phyloP scores from a whole-genome alignment of 2,329 filamentous ascomycete genomes.

The Trichoderma sp. region DNA sequence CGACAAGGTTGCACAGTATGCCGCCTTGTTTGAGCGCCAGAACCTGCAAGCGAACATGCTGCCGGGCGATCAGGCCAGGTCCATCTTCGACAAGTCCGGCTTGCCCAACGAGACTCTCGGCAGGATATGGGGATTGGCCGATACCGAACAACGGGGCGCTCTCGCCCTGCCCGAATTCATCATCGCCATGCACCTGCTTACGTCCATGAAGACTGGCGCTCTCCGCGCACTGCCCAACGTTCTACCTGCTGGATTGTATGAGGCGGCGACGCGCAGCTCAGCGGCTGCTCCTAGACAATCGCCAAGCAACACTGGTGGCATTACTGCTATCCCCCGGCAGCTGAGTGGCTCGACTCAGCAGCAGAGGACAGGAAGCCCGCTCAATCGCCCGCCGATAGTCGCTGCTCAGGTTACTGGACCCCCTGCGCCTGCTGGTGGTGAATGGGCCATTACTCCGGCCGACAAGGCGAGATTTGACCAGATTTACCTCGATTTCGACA shows the following conservation, averaged over 20 bases:
- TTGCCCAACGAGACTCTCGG: conserved; percentile 87
- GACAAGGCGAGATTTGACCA: conserved; percentile 88
- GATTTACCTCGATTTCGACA: conserved; percentile 82
- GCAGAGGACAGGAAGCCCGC: conserved; percentile 60
- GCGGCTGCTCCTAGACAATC: conserved; percentile 47
- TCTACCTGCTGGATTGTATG: conserved; percentile 82
- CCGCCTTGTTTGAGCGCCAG: conserved; percentile 86
- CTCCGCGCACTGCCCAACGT: conserved; percentile 76
- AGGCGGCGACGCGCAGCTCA: conserved; percentile 75
- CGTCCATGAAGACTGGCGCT: conserved; percentile 81
- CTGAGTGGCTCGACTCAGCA: conserved; percentile 69
- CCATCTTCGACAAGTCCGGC: conserved; percentile 91
- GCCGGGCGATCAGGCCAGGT: conserved; percentile 81
- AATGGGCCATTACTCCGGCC: conserved; percentile 79
- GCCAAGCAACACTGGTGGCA: conserved; percentile 54
- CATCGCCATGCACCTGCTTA: conserved; percentile 96
- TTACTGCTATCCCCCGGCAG: conserved; percentile 72
- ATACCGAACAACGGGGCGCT: conserved; percentile 87
- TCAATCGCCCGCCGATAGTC: conserved; percentile 50
- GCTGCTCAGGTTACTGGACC: conserved; percentile 36
- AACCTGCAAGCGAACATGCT: conserved; percentile 70
- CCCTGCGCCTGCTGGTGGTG: conserved; percentile 34
- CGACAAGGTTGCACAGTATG: conserved; percentile 88
- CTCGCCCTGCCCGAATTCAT: conserved; percentile 90
- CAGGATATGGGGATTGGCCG: conserved; percentile 93